Conservation (phyloP, 495 filamentous ascomycete genomes). For the Neurospora tetrasperma region DNA sequence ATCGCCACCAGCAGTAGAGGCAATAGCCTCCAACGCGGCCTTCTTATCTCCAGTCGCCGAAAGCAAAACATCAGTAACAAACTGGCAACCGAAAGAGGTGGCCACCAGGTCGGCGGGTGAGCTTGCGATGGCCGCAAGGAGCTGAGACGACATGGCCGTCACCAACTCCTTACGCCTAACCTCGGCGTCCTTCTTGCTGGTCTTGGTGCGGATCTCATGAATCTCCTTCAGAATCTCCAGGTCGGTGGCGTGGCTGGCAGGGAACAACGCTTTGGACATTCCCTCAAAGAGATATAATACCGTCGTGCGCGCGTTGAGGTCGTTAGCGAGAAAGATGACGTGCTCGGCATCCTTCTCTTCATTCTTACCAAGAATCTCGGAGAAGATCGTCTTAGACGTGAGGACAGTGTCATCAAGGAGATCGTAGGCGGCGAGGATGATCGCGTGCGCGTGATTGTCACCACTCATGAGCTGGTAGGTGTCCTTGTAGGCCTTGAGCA, state of each 20-base stretch:
- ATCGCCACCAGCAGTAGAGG: constrained; percentile 54
- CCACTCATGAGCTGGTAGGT: constrained; percentile 70
- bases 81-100: constrained; percentile 75
- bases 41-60: constrained; percentile 63
- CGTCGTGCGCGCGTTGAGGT: constrained; percentile 64
- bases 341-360: constrained; percentile 43
- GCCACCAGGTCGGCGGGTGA: constrained; percentile 56
- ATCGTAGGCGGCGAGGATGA: constrained; percentile 77
- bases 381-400: constrained; percentile 71
- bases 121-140: constrained; percentile 61
- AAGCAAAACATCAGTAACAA: constrained; percentile 73
- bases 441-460: constrained; percentile 66
- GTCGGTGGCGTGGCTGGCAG: constrained; percentile 44
- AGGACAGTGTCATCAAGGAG: constrained; percentile 89
- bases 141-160: constrained; percentile 50
- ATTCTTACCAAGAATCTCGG: constrained; percentile 66
- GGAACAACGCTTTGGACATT: constrained; percentile 59
- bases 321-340: constrained; percentile 50
- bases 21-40: constrained; percentile 59
- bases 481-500: constrained; percentile 79
- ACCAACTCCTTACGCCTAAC: constrained; percentile 66
- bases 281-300: constrained; percentile 77
- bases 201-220: constrained; percentile 61
- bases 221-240: constrained; percentile 60
- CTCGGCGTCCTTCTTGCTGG: constrained; percentile 83